These are phyloP conservation scores for Anaeramoeba flamelloides DNA, from an alignment of 78 protist species.

Conservation along the genomic window DNA sequence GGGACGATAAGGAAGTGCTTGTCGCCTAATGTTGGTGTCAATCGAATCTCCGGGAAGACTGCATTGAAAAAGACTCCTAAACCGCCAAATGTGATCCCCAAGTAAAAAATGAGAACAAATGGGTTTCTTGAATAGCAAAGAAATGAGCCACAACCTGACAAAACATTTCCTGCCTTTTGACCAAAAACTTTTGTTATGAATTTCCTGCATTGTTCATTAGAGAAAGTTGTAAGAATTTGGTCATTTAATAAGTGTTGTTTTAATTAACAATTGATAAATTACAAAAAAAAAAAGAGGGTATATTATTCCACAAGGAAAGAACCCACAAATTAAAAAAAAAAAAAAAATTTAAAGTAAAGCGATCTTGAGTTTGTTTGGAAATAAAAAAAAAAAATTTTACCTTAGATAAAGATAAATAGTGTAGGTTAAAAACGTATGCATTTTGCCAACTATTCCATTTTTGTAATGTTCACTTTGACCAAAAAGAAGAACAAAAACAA, in stretches of 20 bases:
- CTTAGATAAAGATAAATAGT: not conserved
- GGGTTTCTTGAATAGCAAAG: not conserved
- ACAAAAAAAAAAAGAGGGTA: too few relatives aligned
- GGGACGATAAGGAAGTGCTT: not conserved
- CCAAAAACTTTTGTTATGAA: not conserved
- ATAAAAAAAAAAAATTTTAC: not conserved
- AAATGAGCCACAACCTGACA: not conserved
- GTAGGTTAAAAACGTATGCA: not conserved
- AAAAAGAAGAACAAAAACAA: conserved; percentile 1
- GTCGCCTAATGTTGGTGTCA: not conserved
- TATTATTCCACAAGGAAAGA: not conserved
- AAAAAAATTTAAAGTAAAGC: not conserved
- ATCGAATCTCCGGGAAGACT: not conserved
- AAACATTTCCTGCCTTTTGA: not conserved
- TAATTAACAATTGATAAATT: too few relatives aligned
- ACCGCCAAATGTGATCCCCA: not conserved
- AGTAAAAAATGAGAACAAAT: not conserved
- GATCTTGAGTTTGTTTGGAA: not conserved
- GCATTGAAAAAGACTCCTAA: not conserved
- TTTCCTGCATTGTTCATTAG: too few relatives aligned
- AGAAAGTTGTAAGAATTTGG: too few relatives aligned
- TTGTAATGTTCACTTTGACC: not conserved
- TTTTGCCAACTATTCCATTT: not conserved
- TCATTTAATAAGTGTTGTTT: too few relatives aligned
- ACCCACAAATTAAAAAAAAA: not conserved